These are phyloP conservation scores for Scalesia atractyloides DNA, from an alignment of 129 eudicot genomes.

Conservation along the genomic window DNA sequence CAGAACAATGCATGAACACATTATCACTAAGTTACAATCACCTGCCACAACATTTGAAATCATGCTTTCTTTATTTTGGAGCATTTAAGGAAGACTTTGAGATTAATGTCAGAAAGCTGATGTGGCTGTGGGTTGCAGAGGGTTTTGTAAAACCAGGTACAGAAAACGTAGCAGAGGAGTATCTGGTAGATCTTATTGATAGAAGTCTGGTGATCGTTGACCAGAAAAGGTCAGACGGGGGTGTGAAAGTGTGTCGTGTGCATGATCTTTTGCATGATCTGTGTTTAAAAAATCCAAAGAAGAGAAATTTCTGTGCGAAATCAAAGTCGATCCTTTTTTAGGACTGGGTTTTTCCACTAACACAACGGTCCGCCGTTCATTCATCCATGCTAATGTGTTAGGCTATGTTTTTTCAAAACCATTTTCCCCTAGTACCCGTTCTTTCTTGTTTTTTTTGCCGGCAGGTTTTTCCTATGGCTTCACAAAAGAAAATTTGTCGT, in stretches of 20 bases:
- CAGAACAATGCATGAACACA: constrained; percentile 16
- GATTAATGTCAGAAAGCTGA: constrained; percentile 32
- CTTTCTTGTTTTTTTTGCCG: constrained; percentile 14
- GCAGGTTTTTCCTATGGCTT: not conserved
- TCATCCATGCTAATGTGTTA: constrained; percentile 5
- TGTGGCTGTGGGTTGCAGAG: constrained; percentile 44
- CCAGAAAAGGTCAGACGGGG: constrained; percentile 22
- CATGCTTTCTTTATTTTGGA: constrained; percentile 51
- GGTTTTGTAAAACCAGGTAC: constrained; percentile 35
- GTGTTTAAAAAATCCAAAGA: constrained; percentile 37
- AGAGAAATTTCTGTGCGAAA: constrained; percentile 20
- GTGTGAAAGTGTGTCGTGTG: constrained; percentile 32
- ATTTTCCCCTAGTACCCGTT: constrained; percentile 14
- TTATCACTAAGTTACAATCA: constrained; percentile 41
- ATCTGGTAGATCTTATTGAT: constrained; percentile 42
- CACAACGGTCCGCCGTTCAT: constrained; percentile 8
- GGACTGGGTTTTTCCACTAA: constrained; percentile 9
- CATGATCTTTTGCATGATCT: constrained; percentile 52
- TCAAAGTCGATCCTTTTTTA: not conserved
- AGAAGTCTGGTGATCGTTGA: constrained; percentile 36
- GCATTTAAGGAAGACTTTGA: constrained; percentile 40
- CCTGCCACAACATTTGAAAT: constrained; percentile 41
- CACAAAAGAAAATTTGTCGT: not conserved
- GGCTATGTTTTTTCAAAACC: constrained; percentile 3
- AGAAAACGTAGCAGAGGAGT: constrained; percentile 42